A percentile compares a stretch with the other conserved stretches of the same genome.
Evolutionary conservation across 305 asterid genomes (phyloP).

Genomic region (Solanum chacoense): DNA sequence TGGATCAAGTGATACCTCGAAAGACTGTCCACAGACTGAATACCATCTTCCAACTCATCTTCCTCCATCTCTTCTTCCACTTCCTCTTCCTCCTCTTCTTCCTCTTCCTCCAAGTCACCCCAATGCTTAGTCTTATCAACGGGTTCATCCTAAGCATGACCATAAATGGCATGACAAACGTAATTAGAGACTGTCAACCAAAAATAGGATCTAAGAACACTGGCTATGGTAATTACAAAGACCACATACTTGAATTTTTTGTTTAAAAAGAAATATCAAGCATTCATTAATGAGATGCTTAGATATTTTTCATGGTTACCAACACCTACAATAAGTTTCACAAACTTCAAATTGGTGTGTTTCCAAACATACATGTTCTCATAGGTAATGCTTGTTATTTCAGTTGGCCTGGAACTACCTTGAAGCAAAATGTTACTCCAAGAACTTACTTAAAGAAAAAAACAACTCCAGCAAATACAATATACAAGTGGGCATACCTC

Average conservation of each 20-base stretch:
- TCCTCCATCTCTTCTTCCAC: constrained; percentile 76
- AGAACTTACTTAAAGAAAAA: background rate
- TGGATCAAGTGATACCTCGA: constrained; percentile 47
- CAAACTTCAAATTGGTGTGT: background rate
- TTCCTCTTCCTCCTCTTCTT: constrained; percentile 79
- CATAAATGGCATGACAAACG: background rate
- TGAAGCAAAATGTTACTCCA: background rate
- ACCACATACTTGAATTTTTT: background rate
- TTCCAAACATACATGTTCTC: background rate
- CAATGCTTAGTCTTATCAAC: constrained; percentile 89
- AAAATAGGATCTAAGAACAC: background rate
- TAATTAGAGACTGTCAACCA: background rate
- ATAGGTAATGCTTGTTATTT: background rate
- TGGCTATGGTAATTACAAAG: background rate
- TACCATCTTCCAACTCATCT: constrained; percentile 82
- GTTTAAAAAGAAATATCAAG: background rate
- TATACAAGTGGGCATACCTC: constrained; percentile 38
- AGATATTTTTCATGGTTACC: background rate
- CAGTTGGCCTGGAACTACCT: background rate
- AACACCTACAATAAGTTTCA: background rate
- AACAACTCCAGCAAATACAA: background rate
- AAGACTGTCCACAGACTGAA: constrained; percentile 85
- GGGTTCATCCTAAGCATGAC: constrained; percentile 65
- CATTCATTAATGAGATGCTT: background rate
- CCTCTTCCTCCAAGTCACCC: constrained; percentile 98